Evolutionary conservation across 2,329 filamentous ascomycete species (phyloP), one percentile per base, ranked within the genome.

Genomic region (Diplodia mutila): DNA sequence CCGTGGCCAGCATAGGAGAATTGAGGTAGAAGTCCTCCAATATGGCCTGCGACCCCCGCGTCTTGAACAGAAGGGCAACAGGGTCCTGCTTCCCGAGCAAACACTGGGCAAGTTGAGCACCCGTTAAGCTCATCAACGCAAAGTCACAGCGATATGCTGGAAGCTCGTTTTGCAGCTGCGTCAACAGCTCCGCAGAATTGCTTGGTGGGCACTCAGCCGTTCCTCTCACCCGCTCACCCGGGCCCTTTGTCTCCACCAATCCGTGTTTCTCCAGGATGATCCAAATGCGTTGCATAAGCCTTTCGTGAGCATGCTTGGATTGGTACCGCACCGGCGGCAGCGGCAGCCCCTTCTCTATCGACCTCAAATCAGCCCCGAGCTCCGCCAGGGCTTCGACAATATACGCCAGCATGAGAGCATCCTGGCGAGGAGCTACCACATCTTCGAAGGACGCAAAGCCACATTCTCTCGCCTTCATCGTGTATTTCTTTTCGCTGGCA

Each of bases 1-100:
- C 37, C 4, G 72, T 70, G 9, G 70, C 66, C 9, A 72, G 48
- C 70, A 73, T 73, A 3, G 71, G 71, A 2, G 70, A 69, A 52
- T 68, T 67, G n/a, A 27, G 52, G 52, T 73, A 73, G 51, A 67
- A 70, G 21, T 69, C 67, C 27, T 68, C 71, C 52, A 73, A 49
- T 25, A 71, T 68, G 8, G 69, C 61, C 27, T 59, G 54, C 4
- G 71, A 67, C 5, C 48, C 48, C 14, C 27, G 59, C 32, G 51
- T 72, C 4, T 69, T 69, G 51, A 72, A 72, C 18, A 72, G 52
- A 14, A 72, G 67, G 32, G 61, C 61, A 29, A 72, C 46, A 5
- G 69, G 68, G 34, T 72, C 70, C 53, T 67, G 48, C 4, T 53
- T 27, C 4, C 70, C 71, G 6, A 34, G 65, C 16, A 72, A 61